A percentile compares a stretch with the other conserved stretches of the same genome.
Evolutionary conservation across 345 rosid species (phyloP).

Genomic region (Euphorbia pulcherrima): DNA sequence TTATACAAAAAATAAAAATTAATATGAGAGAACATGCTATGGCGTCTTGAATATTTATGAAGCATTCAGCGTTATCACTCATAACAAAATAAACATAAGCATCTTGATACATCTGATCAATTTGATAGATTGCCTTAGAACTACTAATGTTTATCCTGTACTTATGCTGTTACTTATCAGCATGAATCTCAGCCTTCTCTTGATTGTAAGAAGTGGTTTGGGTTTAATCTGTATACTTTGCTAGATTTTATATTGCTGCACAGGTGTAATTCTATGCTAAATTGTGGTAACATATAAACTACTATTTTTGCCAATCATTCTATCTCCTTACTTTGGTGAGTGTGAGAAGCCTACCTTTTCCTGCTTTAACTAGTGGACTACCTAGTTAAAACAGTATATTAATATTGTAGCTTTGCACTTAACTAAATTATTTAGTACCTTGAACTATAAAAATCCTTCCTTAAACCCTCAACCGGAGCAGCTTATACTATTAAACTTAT

Average conservation of each 20-base stretch:
- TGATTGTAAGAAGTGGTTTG: background rate
- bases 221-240: background rate
- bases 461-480: background rate
- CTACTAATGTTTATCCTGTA: background rate
- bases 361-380: too few species aligned
- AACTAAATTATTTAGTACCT: background rate
- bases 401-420: background rate
- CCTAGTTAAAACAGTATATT: too few species aligned
- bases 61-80: background rate
- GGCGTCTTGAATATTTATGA: conserved; percentile 7
- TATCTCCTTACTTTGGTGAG: background rate
- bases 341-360: background rate
- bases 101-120: background rate
- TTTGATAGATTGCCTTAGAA: background rate
- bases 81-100: background rate
- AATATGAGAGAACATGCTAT: conserved; percentile 3
- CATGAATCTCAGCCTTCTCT: background rate
- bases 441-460: background rate
- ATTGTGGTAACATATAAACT: background rate
- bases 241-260: background rate
- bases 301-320: background rate
- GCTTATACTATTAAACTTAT: too few species aligned
- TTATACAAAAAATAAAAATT: background rate
- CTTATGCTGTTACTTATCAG: background rate
- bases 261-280: background rate